Conservation (phyloP, 345 rosid genomes). For the Angophora floribunda region DNA sequence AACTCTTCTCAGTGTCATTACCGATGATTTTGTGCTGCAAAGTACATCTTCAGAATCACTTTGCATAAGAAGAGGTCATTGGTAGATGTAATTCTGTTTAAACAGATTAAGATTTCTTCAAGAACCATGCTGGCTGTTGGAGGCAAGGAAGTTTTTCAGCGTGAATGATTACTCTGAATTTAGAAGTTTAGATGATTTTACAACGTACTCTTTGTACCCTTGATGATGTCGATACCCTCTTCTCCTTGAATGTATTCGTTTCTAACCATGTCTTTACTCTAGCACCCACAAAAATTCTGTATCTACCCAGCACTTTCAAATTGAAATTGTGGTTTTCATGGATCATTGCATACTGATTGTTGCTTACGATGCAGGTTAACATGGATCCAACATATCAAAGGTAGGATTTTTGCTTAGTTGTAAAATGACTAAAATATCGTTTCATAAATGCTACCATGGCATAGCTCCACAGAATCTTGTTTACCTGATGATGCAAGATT, state of each 20-base stretch:
- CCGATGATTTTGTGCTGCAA: background rate
- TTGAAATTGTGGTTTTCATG: background rate
- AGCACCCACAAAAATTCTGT: background rate
- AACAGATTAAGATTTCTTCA: background rate
- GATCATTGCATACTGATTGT: background rate
- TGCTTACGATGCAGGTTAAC: background rate
- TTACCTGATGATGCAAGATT: background rate
- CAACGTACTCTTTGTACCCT: background rate
- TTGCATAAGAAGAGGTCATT: background rate
- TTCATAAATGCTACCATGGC: background rate
- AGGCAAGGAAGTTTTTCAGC: background rate
- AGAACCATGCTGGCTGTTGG: background rate
- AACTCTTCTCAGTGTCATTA: background rate
- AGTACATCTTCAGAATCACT: background rate
- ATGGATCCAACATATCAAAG: background rate
- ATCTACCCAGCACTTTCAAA: background rate
- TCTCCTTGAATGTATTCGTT: background rate
- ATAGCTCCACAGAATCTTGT: background rate
- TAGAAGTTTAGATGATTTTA: background rate
- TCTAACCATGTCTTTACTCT: background rate
- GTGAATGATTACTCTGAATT: background rate
- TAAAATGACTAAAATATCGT: background rate
- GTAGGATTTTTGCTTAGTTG: background rate
- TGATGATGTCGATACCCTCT: background rate
- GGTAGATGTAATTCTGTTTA: background rate